Evolutionary conservation across 495 filamentous ascomycete genomes (phyloP).

Genomic region (Letharia columbiana): DNA sequence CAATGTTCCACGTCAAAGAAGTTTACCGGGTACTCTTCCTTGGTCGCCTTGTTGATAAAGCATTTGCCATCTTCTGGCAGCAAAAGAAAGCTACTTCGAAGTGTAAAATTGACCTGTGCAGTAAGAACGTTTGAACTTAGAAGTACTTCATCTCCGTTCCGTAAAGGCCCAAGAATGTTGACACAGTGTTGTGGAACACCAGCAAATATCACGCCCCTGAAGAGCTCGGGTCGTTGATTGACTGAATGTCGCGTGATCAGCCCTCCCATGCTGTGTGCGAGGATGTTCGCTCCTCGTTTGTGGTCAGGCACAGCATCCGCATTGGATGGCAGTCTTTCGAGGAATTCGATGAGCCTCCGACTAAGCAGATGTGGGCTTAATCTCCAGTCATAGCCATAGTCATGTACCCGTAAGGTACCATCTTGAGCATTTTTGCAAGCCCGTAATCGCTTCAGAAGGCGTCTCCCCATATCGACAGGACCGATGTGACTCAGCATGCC

Average conservation of each 20-base stretch:
- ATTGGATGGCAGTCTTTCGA: conserved; percentile 72
- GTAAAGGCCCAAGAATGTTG: conserved; percentile 82
- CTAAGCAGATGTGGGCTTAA: conserved; percentile 75
- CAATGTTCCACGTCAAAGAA: conserved; percentile 77
- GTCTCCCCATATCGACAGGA: conserved; percentile 79
- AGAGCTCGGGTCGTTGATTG: conserved; percentile 79
- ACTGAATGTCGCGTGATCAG: conserved; percentile 84
- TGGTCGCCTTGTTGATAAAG: conserved; percentile 76
- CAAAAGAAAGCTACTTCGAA: conserved; percentile 77
- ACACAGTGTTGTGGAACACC: conserved; percentile 79
- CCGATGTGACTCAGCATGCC: conserved; percentile 88
- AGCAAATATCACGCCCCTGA: conserved; percentile 78
- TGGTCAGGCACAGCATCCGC: conserved; percentile 37
- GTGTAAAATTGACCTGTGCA: conserved; percentile 88
- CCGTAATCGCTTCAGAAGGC: conserved; percentile 68
- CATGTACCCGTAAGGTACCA: conserved; percentile 68
- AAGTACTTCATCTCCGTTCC: conserved; percentile 85
- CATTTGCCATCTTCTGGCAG: conserved; percentile 83
- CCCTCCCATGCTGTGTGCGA: conserved; percentile 85
- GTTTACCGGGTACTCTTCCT: conserved; percentile 72
- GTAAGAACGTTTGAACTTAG: conserved; percentile 85
- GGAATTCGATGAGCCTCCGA: conserved; percentile 55
- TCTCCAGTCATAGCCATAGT: conserved; percentile 96
- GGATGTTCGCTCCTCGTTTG: conserved; percentile 64
- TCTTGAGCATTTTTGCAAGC: conserved; percentile 61